Evolutionary conservation across 306 rosid species (phyloP), one percentile per base, ranked within the genome.

Genomic region (Lablab purpureus): DNA sequence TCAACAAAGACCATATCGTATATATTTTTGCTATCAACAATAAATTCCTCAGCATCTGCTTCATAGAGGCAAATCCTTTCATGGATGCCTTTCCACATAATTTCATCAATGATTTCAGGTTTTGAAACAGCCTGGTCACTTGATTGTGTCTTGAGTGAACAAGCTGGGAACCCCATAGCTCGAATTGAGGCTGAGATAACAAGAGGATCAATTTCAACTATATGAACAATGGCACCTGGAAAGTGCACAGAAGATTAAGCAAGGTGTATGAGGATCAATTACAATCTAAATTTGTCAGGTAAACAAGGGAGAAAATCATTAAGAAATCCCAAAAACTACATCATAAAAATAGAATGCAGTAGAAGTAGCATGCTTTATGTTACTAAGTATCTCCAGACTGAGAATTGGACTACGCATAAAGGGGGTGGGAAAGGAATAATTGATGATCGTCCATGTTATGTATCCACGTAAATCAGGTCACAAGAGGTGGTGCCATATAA

Each of bases 111-210:
- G 78, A 51, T 56, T 56, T 62, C 80, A 4, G 94, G 98, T 82
- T 69, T 87, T 15, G 90, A 14, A 40, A 60, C 34, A 9, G 84
- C 83, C 30, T 83, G 82, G 15, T 89, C 62, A 28, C 95, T 93
- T 18, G 92, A 84, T 13, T 80, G 76, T 47, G 87, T 92, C 91
- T 85, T 85, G 75, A 87, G 86, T 14, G 98, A 91, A 86, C 81
- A 91, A 67, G 94, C 85, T 0, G 99, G 99, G 80, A 95, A 95
- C 22, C 99, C 99, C 98, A 95, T 95, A 18, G 96, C 96, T 47
- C 88, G 87, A 55, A 92, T 82, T 59, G 99, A 92, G 74, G 99
- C 91, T 14, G 99, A 85, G 83, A 95, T 88, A 14, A 92, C 99
- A 54, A 90, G 92, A 72, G 98, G 96, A 63, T 92, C 99, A 10